Conservation (phyloP, 257 asterid genomes). For the Petunia axillaris region DNA sequence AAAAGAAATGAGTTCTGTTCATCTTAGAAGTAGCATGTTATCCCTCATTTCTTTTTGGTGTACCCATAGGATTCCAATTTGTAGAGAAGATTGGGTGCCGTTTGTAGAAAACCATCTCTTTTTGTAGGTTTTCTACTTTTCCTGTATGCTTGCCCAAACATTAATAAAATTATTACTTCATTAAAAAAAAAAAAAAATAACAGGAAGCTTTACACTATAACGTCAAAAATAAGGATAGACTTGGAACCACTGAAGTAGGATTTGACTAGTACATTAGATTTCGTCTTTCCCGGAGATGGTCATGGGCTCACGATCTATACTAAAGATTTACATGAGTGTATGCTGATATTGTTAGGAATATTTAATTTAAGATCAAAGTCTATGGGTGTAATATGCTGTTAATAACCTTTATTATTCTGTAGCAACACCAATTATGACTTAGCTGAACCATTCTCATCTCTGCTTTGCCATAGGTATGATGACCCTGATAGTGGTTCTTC, state of each 20-base stretch:
- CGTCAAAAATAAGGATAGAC: background rate
- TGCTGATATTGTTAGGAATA: background rate
- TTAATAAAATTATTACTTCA: too few relatives aligned
- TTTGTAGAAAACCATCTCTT: too few relatives aligned
- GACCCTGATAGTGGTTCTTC: constrained; percentile 92
- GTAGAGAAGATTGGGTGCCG: too few relatives aligned
- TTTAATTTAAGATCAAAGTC: background rate
- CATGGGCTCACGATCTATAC: constrained; percentile 1
- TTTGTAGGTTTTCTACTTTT: too few relatives aligned
- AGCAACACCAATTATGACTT: background rate
- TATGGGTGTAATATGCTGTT: background rate
- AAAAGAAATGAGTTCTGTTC: too few relatives aligned
- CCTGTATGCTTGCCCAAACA: too few relatives aligned
- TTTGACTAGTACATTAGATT: background rate
- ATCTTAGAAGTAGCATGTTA: too few relatives aligned
- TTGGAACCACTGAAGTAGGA: background rate
- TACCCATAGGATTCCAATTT: too few relatives aligned
- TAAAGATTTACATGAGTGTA: background rate
- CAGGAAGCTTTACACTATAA: background rate
- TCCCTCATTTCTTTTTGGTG: too few relatives aligned
- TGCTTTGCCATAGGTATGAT: constrained; percentile 52
- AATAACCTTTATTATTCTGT: background rate
- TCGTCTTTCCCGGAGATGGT: background rate
- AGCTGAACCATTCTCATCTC: constrained; percentile 7
- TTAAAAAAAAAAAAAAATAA: too few relatives aligned